A percentile compares a stretch with the other conserved stretches of the same genome.
These are phyloP conservation scores for Lentinula sp. DNA, from an alignment of 768 basidiomycete genomes.

Conservation along the genomic window DNA sequence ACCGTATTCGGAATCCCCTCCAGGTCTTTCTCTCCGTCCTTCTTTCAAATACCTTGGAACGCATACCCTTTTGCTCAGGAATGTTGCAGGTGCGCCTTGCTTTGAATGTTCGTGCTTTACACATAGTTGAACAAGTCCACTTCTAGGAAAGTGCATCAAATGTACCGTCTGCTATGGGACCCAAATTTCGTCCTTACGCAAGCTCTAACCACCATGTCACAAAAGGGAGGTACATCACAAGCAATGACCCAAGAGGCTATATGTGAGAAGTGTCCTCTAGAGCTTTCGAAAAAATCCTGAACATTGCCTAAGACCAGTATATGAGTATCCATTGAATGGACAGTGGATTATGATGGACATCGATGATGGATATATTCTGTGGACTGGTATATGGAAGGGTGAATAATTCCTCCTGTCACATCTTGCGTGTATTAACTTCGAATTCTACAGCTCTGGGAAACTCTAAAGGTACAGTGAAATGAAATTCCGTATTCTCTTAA, in stretches of 20 bases:
- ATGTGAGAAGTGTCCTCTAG: slow-evolving; percentile 45
- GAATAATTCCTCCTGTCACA: slow-evolving; percentile 6
- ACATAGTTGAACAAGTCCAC: background rate
- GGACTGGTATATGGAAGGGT: slow-evolving; percentile 97
- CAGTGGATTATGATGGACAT: slow-evolving; percentile 97
- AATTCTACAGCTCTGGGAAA: slow-evolving; percentile 64
- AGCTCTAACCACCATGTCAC: slow-evolving; percentile 76
- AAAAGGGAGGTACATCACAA: slow-evolving; percentile 84
- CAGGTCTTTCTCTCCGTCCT: background rate
- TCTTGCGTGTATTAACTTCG: background rate
- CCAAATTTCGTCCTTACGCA: slow-evolving; percentile 62
- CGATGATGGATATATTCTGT: slow-evolving; percentile 86
- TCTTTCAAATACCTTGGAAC: background rate
- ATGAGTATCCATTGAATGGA: slow-evolving; percentile 83
- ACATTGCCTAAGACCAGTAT: slow-evolving; percentile 57
- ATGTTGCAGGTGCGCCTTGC: slow-evolving; percentile 35
- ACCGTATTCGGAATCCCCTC: background rate
- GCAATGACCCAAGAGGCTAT: slow-evolving; percentile 84
- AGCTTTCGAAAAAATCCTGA: background rate
- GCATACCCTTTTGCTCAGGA: slow-evolving; percentile 3
- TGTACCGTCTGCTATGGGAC: slow-evolving; percentile 22
- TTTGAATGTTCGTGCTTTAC: background rate
- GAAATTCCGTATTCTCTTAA: background rate
- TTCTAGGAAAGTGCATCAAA: background rate
- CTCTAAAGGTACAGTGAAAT: slow-evolving; percentile 60